Conservation (phyloP, 306 rosid genomes). For the Cajanus cajan region DNA sequence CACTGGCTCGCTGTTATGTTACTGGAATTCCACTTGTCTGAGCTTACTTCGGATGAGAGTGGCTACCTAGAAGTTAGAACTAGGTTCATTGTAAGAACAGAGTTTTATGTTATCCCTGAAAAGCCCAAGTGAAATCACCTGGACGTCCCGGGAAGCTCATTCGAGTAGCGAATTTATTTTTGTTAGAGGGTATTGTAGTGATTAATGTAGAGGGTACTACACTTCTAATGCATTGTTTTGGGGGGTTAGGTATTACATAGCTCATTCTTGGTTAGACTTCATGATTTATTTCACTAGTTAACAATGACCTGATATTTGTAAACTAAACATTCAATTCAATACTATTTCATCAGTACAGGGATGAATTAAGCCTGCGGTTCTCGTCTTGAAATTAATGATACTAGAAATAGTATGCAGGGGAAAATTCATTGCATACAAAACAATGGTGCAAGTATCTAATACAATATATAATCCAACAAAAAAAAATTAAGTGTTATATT, state of each 20-base stretch:
- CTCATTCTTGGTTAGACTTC: background rate
- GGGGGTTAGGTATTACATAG: no score
- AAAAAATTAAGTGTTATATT: no score
- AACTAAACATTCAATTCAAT: background rate
- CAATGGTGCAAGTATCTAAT: background rate
- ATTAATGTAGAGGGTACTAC: background rate
- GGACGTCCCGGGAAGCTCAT: background rate
- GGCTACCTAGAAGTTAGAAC: background rate
- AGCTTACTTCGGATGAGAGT: background rate
- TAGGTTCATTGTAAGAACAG: background rate
- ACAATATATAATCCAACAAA: background rate
- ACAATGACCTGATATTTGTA: background rate
- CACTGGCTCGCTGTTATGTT: background rate
- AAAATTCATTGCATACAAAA: background rate
- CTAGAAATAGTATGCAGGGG: background rate
- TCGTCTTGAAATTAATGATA: no score
- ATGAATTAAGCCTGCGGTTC: no score
- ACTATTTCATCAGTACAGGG: background rate
- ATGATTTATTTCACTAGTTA: background rate
- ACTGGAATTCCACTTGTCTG: background rate
- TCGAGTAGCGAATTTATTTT: no score
- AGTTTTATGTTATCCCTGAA: no score
- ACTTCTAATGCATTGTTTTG: background rate
- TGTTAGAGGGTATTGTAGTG: background rate
- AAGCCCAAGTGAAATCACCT: background rate